Evolutionary conservation across 2,329 filamentous ascomycete genomes (phyloP), one percentile per base, ranked within the genome.

Genomic region (Fusarium brevicatenulatum): DNA sequence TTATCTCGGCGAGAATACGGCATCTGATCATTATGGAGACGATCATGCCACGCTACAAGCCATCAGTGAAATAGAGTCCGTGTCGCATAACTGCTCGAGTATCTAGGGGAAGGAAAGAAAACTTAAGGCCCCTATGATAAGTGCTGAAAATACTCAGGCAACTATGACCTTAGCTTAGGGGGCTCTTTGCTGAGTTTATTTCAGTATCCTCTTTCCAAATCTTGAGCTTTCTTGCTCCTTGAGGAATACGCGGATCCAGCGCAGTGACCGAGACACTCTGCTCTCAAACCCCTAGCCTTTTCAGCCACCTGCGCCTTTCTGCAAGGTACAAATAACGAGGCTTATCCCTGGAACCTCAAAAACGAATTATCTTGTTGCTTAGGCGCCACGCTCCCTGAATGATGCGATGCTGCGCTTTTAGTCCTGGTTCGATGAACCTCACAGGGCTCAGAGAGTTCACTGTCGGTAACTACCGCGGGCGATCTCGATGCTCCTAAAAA

Each of bases 371-470:
- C 50, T 12, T n/a, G 9, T 11, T 15, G 5, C 18, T 21, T 37
- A 9, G 18, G 15, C 34, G 34, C 23, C 23, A 37, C 9, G 9
- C 18, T 7, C 11, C 12, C 18, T 21, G 5, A 23, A 21, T 16
- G 23, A 21, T 36, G 13, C 23, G 49, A 37, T 37, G 7, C 23
- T 25, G 10, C 2, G 9, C 12, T 37, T 28, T 28, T 7, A 2
- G 5, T 0, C 13, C 7, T 2, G 1, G 9, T 16, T 37, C 1
- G 9, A 28, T n/a, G 6, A 37, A 10, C 7, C 23, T 53, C 13
- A 2, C 18, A 28, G 16, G 30, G 11, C n/a, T 23, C 6, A 19
- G 5, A 4, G 16, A 19, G 4, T 23, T 19, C 8, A 19, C 4
- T 4, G 0, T 10, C 4, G n/a, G 21, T 23, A 13, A 10, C 12